Evolutionary conservation across 2,329 filamentous ascomycete species (phyloP).

Genomic region (Rutstroemia sp.): DNA sequence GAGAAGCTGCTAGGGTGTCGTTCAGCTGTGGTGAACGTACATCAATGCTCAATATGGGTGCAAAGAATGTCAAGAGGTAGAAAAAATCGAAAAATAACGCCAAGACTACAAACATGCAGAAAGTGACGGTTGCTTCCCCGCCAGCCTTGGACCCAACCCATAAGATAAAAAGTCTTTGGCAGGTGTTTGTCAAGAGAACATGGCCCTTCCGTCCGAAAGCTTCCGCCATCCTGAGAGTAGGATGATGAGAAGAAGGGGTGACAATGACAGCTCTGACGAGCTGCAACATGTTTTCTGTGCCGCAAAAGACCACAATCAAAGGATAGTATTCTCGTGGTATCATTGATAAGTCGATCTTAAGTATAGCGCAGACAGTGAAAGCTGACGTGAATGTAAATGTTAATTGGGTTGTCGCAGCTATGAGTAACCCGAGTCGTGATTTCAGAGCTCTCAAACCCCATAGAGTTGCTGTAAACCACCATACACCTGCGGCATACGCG

Average conservation of each 20-base stretch:
- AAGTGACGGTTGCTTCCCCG: conserved; percentile 58
- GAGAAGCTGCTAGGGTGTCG: conserved; percentile 44
- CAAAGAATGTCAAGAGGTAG: conserved; percentile 72
- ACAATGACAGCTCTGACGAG: conserved; percentile 71
- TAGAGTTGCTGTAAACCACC: conserved; percentile 61
- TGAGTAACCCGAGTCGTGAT: conserved; percentile 63
- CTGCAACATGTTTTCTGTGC: conserved; percentile 71
- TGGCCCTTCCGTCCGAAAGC: conserved; percentile 69
- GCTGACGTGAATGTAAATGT: conserved; percentile 68
- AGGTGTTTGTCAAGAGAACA: conserved; percentile 58
- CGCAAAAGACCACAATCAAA: conserved; percentile 65
- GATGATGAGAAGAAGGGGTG: conserved; percentile 61
- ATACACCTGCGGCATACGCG: conserved; percentile 55
- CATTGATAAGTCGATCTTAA: conserved; percentile 67
- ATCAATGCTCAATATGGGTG: conserved; percentile 72
- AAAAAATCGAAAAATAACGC: conserved; percentile 72
- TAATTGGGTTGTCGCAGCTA: conserved; percentile 64
- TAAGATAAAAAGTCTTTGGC: conserved; percentile 62
- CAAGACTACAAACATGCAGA: conserved; percentile 69
- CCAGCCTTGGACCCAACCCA: conserved; percentile 48
- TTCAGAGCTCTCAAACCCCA: conserved; percentile 68
- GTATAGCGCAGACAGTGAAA: conserved; percentile 70
- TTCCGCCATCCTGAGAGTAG: conserved; percentile 61
- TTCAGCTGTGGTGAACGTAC: conserved; percentile 71
- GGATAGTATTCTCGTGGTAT: conserved; percentile 71